Conservation (phyloP, 2,329 filamentous ascomycete species). For the Venturia effusa region DNA sequence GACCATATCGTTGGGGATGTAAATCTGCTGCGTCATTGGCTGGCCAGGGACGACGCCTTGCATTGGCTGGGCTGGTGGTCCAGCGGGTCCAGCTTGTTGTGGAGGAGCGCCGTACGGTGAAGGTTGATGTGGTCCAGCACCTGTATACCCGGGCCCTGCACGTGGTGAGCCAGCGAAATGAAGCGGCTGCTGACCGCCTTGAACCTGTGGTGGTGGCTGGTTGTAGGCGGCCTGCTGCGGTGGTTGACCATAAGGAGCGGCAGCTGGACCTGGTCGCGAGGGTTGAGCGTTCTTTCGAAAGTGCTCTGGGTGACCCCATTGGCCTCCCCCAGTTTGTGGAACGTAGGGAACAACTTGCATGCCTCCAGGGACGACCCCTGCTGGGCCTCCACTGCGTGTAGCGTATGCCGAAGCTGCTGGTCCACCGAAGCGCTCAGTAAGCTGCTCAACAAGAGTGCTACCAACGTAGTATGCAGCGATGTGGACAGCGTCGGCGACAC, state of each 20-base stretch:
- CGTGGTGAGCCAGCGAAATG: constrained; percentile 67
- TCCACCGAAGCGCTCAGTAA: constrained; percentile 92
- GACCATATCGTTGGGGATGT: constrained; percentile 99
- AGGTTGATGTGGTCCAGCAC: constrained; percentile 68
- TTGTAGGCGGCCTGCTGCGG: constrained; percentile 23
- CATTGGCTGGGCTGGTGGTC: constrained; percentile 56
- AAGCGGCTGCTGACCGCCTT: constrained; percentile 49
- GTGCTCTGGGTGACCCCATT: constrained; percentile 83
- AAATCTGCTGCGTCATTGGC: constrained; percentile 94
- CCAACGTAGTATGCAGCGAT: constrained; percentile 99
- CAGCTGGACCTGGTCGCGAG: constrained; percentile 63
- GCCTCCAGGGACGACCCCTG: constrained; percentile 86
- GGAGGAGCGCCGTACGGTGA: constrained; percentile 54
- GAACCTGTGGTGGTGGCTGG: constrained; percentile 37
- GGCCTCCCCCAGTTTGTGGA: constrained; percentile 83
- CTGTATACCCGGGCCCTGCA: constrained; percentile 57
- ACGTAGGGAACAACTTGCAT: constrained; percentile 99
- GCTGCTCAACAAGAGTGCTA: constrained; percentile 92
- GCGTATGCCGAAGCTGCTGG: constrained; percentile 96
- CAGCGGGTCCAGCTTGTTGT: constrained; percentile 27
- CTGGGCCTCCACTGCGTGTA: constrained; percentile 83
- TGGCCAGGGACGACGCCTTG: constrained; percentile 65
- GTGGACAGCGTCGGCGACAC: constrained; percentile 94
- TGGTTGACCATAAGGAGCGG: constrained; percentile 58
- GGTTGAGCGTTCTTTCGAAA: constrained; percentile 54